These are phyloP conservation scores for Rickenella mellea DNA, from an alignment of 768 basidiomycete species.

Conservation along the genomic window DNA sequence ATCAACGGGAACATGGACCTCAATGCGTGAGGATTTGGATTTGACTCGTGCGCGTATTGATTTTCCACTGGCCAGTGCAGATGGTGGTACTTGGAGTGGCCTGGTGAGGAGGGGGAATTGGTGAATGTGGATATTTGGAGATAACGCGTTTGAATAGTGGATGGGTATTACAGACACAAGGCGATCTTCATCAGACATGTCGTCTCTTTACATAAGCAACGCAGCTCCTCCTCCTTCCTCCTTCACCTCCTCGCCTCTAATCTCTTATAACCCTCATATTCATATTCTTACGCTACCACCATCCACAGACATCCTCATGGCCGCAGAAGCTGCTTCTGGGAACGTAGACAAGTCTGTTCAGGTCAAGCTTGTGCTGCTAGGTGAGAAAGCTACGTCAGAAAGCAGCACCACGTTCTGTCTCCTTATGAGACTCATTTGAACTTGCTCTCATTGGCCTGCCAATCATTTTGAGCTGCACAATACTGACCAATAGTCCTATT, in stretches of 20 bases:
- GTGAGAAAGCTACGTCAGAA: conserved; percentile 33
- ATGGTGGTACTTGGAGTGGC: conserved; percentile 69
- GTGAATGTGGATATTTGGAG: conserved; percentile 63
- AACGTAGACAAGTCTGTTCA: conserved; percentile 86
- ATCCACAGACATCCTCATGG: background rate
- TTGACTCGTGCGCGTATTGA: conserved; percentile 68
- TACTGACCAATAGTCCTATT: conserved; percentile 3
- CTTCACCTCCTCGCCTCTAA: background rate
- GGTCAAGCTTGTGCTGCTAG: conserved; percentile 94
- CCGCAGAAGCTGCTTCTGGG: conserved; percentile 60
- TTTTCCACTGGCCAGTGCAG: conserved; percentile 64
- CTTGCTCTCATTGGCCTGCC: background rate
- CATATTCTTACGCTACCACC: background rate
- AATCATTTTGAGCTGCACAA: background rate
- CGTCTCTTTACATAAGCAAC: too few relatives aligned
- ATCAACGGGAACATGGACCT: conserved; percentile 79
- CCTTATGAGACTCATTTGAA: conserved; percentile 1
- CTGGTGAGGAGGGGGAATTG: conserved; percentile 73
- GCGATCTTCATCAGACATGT: conserved; percentile 41
- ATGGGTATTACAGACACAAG: conserved; percentile 63
- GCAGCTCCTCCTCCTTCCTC: too few relatives aligned
- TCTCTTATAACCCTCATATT: background rate
- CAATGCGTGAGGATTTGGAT: conserved; percentile 48
- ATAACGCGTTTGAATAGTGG: conserved; percentile 53
- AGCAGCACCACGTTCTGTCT: conserved; percentile 2